Evolutionary conservation across 1,284 basidiomycete species (phyloP), one percentile per base, ranked within the genome.

Genomic region (Trichosporon sp.): DNA sequence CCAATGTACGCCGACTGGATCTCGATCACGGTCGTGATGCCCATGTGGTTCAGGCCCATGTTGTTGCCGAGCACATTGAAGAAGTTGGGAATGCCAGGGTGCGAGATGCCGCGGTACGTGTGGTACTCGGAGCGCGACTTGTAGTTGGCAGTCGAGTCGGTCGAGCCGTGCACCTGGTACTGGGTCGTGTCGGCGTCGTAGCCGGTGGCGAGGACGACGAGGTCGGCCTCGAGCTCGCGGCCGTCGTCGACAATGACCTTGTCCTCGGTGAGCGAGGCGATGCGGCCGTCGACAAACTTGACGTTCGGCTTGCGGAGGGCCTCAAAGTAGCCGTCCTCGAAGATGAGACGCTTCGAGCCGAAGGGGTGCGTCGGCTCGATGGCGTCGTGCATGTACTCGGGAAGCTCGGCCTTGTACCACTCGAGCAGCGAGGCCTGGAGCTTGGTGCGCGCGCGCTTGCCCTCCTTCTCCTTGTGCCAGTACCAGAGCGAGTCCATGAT

Each of bases 41-140:
- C 67, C 38, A 63, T 66, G 73, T 74, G 73, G 69, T 74, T 74
- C 66, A 74, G 71, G 26, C 77, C 73, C 19, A 72, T 74, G 72
- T 81, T 81, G 72, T 76, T 74, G 65, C 78, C 79, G 21, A 76
- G 73, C 66, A 79, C 67, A 12, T 72, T 68, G 74, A 74, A 80
- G 65, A 73, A 71, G 73, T 81, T 81, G 32, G 78, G 80, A 59
- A 74, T 70, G 43, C 71, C 73, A 4, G 73, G 69, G 40, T 72
- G 69, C 4, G 73, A 59, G 38, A 72, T 70, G 67, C 70, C 32
- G 37, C 37, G 68, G 65, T 54, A 69, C 35, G 64, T 65, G 14
- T 38, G 56, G 54, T 61, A 31, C 66, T 71, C 68, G 31, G 68
- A 56, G 43, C 63, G 56, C 46, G 66, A 43, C 46, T 40, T 26